Conservation (phyloP, 2,329 filamentous ascomycete species). For the Coniochaeta ligniaria region DNA sequence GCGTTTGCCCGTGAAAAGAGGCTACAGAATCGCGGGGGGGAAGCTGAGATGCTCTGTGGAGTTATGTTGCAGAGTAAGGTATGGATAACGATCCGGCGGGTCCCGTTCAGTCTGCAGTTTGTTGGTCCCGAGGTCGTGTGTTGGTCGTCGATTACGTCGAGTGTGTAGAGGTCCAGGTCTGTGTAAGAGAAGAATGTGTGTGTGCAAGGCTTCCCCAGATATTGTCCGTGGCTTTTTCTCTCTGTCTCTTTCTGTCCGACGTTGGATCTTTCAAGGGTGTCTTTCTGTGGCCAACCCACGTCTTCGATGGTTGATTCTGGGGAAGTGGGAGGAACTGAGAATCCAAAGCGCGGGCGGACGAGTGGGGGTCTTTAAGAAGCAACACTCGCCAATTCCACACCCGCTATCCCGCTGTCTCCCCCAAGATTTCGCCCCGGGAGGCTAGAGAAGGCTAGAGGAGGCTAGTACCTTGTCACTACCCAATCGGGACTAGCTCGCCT, state of each 20-base stretch:
- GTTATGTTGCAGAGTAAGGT: neutral
- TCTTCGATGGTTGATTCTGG: slow-evolving; percentile 9
- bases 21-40: no score
- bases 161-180: neutral
- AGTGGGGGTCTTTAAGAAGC: slow-evolving; percentile 17
- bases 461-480: neutral
- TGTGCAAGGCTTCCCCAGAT: neutral
- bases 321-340: slow-evolving; percentile 12
- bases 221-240: slow-evolving; percentile 11
- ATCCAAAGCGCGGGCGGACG: slow-evolving; percentile 10
- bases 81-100: neutral
- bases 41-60: neutral
- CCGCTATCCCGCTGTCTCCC: neutral
- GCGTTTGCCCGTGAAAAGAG: no score
- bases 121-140: neutral
- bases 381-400: neutral
- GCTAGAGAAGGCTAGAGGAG: neutral
- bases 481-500: neutral
- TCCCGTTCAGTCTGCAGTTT: neutral
- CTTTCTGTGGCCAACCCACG: neutral
- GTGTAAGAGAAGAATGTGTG: neutral
- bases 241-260: slow-evolving; percentile 9
- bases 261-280: slow-evolving; percentile 8
- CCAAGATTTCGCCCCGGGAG: neutral
- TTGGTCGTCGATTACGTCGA: neutral